Evolutionary conservation across 1,284 basidiomycete genomes (phyloP), one percentile per base, ranked within the genome.

Genomic region (Phellopilus nigrolimitatus): DNA sequence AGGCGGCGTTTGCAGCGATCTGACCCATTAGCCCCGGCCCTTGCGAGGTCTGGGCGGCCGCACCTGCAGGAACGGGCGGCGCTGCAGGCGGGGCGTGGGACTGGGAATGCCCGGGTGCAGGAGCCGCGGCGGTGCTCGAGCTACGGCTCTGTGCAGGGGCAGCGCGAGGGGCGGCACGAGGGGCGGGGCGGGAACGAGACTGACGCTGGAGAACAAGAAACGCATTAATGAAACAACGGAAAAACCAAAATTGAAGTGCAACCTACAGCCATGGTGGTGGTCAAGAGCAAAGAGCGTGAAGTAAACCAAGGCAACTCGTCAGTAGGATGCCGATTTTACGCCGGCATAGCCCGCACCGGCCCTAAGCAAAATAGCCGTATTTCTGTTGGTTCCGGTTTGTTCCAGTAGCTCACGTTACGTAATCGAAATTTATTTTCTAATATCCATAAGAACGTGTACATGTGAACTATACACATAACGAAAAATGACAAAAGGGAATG

Each of bases 1-100:
- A 88, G 50, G 89, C 90, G 24, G 89, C 90, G 5, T 91, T 93
- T 12, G 90, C 89, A 49, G 90, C 91, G 88, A 93, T 93, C 66
- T 88, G 84, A 0, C 78, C 72, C 13, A 91, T 53, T 74, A 91
- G 72, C 4, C 88, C 87, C 0, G 87, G 86, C 46, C 67, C 63
- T 61, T 65, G 56, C 61, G 65, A 21, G 15, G 67, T 71, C n/a
- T n/a, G 68, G 1, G 73, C 68, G 19, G 72, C 69, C 28, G 71
- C 69, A 13, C 12, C 34, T n/a, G 34, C 34, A 13, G 34, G 79
- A 72, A 8, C 69, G 65, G 66, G 67, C 57, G 59, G 71, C 5
- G 71, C 64, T 24, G 67, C 59, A 1, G 59, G 51, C 9, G 68
- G 59, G 39, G 75, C 68, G 15, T n/a, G n/a, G n/a, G n/a, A n/a